Evolutionary conservation across 495 filamentous ascomycete genomes (phyloP), one percentile per base, ranked within the genome.

Genomic region (Arthonia radiata): DNA sequence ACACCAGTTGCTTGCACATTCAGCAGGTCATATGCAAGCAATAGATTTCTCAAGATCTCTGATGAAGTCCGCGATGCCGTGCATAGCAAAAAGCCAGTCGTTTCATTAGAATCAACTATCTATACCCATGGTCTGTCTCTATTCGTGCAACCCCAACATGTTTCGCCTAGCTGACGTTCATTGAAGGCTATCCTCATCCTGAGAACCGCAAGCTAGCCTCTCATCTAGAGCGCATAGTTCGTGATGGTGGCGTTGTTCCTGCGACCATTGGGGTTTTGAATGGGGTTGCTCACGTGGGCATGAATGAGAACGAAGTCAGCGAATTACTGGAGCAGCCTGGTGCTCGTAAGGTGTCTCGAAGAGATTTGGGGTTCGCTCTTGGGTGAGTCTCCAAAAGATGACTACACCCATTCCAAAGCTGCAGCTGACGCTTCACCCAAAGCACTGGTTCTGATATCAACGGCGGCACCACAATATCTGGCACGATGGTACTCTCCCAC

Each of bases 51-150:
- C 30, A 54, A 56, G 27, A 50, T 94, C 30, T 90, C 80, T 4
- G 67, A 77, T 33, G 82, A 94, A 43, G 69, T 97, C 9, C 57
- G 53, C 22, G 64, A 72, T 37, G 86, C 82, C 26, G 33, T 93
- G 14, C 50, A 61, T 11, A 55, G 61, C 12, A 64, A 67, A 25
- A 63, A 60, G 23, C 83, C 86, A 2, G 68, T 94, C 5, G 82
- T 97, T 8, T 82, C 86, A 17, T 58, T 97, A 6, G 86, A 97
- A 47, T 71, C 77, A 2, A 90, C 86, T 2, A 93, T 97, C 22
- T 73, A 77, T 35, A 78, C 71, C 10, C 71, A 78, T 47, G 69
- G 70, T 75, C 50, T 17, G 36, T n/a, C n/a, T n/a, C n/a, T n/a
- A 28, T n/a, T 7, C 28, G 23, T 26, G 34, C 25, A 17, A 15